phyloP scores from a whole-genome alignment of 176 grass and related monocot genomes.

The Aegilops speltoides region DNA sequence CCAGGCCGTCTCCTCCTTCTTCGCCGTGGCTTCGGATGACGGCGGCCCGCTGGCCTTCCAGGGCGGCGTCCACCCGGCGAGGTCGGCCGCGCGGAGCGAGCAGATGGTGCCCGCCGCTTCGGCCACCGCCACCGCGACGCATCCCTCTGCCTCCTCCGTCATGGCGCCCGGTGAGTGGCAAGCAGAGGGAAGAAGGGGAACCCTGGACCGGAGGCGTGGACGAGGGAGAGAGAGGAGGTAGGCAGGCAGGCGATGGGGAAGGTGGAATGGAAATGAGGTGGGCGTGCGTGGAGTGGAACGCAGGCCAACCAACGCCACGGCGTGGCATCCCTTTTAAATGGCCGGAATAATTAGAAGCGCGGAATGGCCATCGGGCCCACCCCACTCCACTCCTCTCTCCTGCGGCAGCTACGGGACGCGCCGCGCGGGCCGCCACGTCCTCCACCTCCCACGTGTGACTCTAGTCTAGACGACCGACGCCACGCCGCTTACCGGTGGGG shows the following conservation, averaged over 20 bases:
- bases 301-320: conserved; percentile 20
- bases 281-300: conserved; percentile 15
- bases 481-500: background rate
- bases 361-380: background rate
- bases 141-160: background rate
- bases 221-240: background rate
- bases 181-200: background rate
- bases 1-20: conserved; percentile 9
- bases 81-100: conserved; percentile 33
- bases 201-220: background rate
- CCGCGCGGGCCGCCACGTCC: conserved; percentile 13
- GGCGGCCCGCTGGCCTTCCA: background rate
- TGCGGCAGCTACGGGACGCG: conserved; percentile 8
- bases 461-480: fast-evolving
- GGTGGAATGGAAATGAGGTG: conserved; percentile 36
- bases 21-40: background rate
- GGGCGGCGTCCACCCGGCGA: conserved; percentile 42
- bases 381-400: background rate
- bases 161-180: background rate
- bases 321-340: conserved; percentile 49
- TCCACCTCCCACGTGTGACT: no score
- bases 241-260: background rate
- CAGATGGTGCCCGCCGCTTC: conserved; percentile 45
- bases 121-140: background rate
- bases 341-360: conserved; percentile 4